Evolutionary conservation across 257 asterid species (phyloP), one percentile per base, ranked within the genome.

Genomic region (Solanum tarijense): DNA sequence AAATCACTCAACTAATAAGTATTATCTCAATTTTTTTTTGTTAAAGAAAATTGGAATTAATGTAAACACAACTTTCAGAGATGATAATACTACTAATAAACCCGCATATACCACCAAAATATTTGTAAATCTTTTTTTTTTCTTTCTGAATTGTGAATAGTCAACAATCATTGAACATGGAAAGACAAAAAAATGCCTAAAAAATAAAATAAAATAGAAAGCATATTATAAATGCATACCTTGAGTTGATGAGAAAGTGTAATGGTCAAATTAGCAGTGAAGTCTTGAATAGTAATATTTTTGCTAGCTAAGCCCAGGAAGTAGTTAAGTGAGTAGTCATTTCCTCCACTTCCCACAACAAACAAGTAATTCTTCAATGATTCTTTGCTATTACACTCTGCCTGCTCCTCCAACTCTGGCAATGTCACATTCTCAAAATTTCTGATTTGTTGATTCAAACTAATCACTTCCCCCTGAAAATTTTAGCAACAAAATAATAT

Each of bases 301-400:
- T 32, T 72, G 69, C 31, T 88, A 85, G 83, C 83, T 89, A 87
- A 23, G 65, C 88, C 89, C 86, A 93, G 0, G 88, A 96, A 96
- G 87, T 94, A 96, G 89, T 94, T 94, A 29, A 92, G 90, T 36
- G 95, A 88, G 71, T 93, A 96, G 89, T 96, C 99, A 87, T 96
- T 96, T 74, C 98, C 98, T 21, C 98, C 98, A 41, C 88, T 91
- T 65, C 94, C 96, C 43, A 96, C 94, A 85, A 95, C 93, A 90
- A 95, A 95, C 87, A 96, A 48, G 89, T 73, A 96, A 23, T 93
- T 5, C 7, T 90, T 74, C 75, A 92, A 14, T 38, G 52, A 71
- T 72, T 35, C 10, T 7, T 65, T 41, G 21, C 27, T 68, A 14
- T 69, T 68, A 5, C 62, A 88, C 3, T 92, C 89, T 68, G 90